A percentile compares a stretch with the other conserved stretches of the same genome.
Evolutionary conservation across 2,329 filamentous ascomycete genomes (phyloP).

Genomic region (Cercospora canescens): DNA sequence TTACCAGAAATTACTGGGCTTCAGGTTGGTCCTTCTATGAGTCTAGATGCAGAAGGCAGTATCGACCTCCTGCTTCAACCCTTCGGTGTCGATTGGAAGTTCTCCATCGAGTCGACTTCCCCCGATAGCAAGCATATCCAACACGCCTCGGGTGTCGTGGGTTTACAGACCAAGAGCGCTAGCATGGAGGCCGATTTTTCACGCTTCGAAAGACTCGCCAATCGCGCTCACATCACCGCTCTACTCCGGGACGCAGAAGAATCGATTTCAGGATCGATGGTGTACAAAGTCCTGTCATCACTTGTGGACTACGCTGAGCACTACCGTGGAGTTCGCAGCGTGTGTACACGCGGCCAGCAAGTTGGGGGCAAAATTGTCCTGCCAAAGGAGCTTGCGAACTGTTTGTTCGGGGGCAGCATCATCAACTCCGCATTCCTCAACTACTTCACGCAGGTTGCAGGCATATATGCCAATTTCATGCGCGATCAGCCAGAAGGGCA

Average conservation of each 20-base stretch:
- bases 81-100: not conserved
- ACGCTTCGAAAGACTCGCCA: slow-evolving; percentile 6
- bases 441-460: slow-evolving; percentile 4
- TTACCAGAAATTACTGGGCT: not conserved
- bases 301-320: slow-evolving; percentile 4
- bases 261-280: slow-evolving; percentile 3
- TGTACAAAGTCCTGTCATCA: slow-evolving; percentile 1
- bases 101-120: not conserved
- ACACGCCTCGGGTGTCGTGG: not conserved
- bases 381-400: not conserved
- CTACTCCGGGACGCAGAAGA: not conserved
- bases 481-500: not conserved
- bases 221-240: not conserved
- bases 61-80: not conserved
- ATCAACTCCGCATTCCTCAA: slow-evolving; percentile 1
- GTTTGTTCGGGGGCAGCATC: not conserved
- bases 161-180: not conserved
- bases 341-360: not conserved
- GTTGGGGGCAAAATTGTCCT: slow-evolving; percentile 2
- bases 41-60: not conserved
- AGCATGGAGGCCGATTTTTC: not conserved
- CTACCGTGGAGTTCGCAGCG: not conserved
- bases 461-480: slow-evolving; percentile 3
- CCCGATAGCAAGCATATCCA: not conserved
- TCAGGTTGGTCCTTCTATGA: not conserved